These are phyloP conservation scores for Trypanosoma congolense DNA, from an alignment of 208 protist genomes.

Conservation along the genomic window DNA sequence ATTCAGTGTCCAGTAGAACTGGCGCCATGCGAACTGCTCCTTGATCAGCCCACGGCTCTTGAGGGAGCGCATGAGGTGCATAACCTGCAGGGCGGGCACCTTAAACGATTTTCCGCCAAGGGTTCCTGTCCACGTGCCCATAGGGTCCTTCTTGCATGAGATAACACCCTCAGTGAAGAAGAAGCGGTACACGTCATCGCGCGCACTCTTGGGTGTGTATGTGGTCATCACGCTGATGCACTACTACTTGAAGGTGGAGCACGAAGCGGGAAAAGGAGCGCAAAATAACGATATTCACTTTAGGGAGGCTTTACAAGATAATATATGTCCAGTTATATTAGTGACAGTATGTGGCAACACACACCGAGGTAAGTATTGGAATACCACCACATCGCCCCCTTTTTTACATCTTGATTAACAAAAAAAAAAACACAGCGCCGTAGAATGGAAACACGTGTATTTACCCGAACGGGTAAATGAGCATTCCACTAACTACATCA, in stretches of 20 bases:
- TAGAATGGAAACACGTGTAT: too few relatives aligned
- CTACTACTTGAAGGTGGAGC: not conserved
- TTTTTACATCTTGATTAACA: too few relatives aligned
- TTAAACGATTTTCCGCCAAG: slow-evolving; percentile 76
- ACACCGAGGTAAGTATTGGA: too few relatives aligned
- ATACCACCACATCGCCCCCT: too few relatives aligned
- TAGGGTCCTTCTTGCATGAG: slow-evolving; percentile 89
- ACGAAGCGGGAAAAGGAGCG: not conserved
- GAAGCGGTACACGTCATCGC: slow-evolving; percentile 90
- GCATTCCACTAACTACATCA: too few relatives aligned
- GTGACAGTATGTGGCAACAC: too few relatives aligned
- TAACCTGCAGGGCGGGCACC: slow-evolving; percentile 77
- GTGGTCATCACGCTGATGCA: slow-evolving; percentile 52
- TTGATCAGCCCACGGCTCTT: slow-evolving; percentile 89
- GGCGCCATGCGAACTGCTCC: slow-evolving; percentile 92
- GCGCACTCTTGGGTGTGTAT: slow-evolving; percentile 74
- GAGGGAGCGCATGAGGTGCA: slow-evolving; percentile 88
- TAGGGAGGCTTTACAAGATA: too few relatives aligned
- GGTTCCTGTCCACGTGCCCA: slow-evolving; percentile 79
- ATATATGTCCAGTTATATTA: too few relatives aligned
- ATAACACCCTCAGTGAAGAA: slow-evolving; percentile 90
- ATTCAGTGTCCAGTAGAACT: slow-evolving; percentile 94
- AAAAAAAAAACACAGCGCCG: too few relatives aligned
- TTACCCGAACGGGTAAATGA: too few relatives aligned
- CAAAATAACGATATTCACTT: not conserved